Evolutionary conservation across 192 early-diverging fungal genomes (phyloP).

Genomic region (Coemansia erecta): DNA sequence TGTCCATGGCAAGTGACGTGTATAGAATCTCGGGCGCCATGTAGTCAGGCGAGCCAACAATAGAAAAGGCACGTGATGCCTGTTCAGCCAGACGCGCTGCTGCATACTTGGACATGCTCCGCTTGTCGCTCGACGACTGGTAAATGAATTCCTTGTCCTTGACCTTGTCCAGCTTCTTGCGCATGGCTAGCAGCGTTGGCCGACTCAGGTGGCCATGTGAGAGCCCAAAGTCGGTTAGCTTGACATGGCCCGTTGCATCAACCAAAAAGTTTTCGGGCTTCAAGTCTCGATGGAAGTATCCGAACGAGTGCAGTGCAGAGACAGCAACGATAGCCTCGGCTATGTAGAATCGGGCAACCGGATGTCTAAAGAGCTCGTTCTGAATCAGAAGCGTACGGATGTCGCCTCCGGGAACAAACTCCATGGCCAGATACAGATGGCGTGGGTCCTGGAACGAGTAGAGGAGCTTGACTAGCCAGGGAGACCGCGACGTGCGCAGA

Average conservation of each 20-base stretch:
- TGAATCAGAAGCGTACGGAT: constrained; percentile 75
- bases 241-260: constrained; percentile 70
- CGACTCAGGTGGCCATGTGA: constrained; percentile 75
- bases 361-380: constrained; percentile 69
- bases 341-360: constrained; percentile 81
- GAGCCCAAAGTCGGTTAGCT: constrained; percentile 90
- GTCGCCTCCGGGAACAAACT: constrained; percentile 67
- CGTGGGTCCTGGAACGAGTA: constrained; percentile 85
- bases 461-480: constrained; percentile 87
- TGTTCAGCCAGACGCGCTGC: constrained; percentile 50
- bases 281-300: constrained; percentile 53
- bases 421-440: constrained; percentile 74
- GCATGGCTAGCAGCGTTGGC: constrained; percentile 49
- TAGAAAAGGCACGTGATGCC: constrained; percentile 63
- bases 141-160: constrained; percentile 54
- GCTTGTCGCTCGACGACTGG: constrained; percentile 52
- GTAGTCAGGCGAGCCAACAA: constrained; percentile 90
- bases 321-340: constrained; percentile 86
- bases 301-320: constrained; percentile 56
- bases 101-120: constrained; percentile 41
- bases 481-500: constrained; percentile 61
- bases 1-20: constrained; percentile 46
- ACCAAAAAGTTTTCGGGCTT: constrained; percentile 56
- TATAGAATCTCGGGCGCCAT: constrained; percentile 89
- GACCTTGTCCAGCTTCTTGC: constrained; percentile 54